These are phyloP conservation scores for Rhamnella rubrinervis DNA, from an alignment of 331 rosid genomes.

Conservation along the genomic window DNA sequence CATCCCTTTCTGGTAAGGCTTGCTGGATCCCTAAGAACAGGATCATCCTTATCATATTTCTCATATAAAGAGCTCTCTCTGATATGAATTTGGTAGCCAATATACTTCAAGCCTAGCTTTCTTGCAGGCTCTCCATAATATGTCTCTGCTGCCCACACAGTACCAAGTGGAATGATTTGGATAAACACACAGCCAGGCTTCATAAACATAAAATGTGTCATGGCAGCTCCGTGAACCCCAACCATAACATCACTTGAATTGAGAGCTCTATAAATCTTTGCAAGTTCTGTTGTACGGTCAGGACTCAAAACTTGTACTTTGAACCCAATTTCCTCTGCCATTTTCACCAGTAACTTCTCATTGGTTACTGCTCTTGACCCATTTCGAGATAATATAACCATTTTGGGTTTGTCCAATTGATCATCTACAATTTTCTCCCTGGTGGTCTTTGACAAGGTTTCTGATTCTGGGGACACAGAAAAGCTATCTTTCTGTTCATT, in stretches of 20 bases:
- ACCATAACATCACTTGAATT: conserved; percentile 73
- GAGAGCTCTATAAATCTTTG: conserved; percentile 58
- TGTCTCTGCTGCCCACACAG: conserved; percentile 80
- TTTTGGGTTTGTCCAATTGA: conserved; percentile 34
- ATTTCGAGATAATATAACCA: conserved; percentile 61
- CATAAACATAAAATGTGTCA: conserved; percentile 83
- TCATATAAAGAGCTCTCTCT: conserved; percentile 66
- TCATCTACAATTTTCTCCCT: conserved; percentile 7
- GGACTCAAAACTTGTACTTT: conserved; percentile 59
- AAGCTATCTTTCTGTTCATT: conserved; percentile 20
- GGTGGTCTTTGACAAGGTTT: conserved; percentile 16
- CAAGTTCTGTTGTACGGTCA: conserved; percentile 53
- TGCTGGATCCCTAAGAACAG: conserved; percentile 55
- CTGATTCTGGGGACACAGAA: conserved; percentile 30
- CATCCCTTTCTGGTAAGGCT: conserved; percentile 67
- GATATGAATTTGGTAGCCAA: conserved; percentile 59
- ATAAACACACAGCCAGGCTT: conserved; percentile 63
- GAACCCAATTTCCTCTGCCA: conserved; percentile 67
- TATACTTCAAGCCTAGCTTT: conserved; percentile 74
- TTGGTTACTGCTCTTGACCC: conserved; percentile 75
- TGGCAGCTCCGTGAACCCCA: conserved; percentile 94
- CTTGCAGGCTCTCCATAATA: conserved; percentile 80
- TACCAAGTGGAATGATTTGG: conserved; percentile 78
- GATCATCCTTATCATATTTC: conserved; percentile 44
- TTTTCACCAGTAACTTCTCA: conserved; percentile 54